Evolutionary conservation across 1,139 yeast genomes (phyloP), one percentile per base, ranked within the genome.

Genomic region (Eremothecium coryli): DNA sequence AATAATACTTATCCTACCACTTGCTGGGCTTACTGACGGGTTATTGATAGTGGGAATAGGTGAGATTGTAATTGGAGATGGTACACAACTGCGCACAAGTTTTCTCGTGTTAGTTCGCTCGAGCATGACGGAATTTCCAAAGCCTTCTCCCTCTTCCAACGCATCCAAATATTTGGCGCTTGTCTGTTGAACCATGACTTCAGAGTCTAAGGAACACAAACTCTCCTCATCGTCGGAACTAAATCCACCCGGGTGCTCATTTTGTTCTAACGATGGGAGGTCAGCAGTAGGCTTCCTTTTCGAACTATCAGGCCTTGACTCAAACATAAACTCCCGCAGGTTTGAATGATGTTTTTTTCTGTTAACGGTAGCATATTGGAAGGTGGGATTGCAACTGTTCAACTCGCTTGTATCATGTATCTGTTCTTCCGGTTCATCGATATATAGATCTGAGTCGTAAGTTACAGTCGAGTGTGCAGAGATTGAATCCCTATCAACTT

Each of bases 1-100:
- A 17, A 16, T 27, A 26, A 53, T 46, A 35, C 61, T 56, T 7
- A 56, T 55, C 29, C 61, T 44, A 7, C 61, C 61, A 36, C 60
- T 54, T 3, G 57, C 46, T 14, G 54, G 53, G 32, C 52, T 42
- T 4, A 48, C 37, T 2, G 39, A 46, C 5, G 43, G 41, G 7
- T 18, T 32, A 4, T 30, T 21, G 7, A 27, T 11, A 12, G 25
- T 29, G 18, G 15, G 11, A 17, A 26, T 28, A 15, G 25, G 16
- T 14, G 33, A 26, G 17, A 32, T 13, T n/a, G 22, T 18, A 20
- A 29, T 26, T 8, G 35, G 18, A 23, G 38, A 17, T 20, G 30
- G 30, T 3, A 27, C 14, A 16, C n/a, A n/a, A 10, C 17, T 27
- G 17, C 30, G 30, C 15, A 17, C 18, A 10, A 25, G 28, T 10